Evolutionary conservation across 768 basidiomycete genomes (phyloP), one percentile per base, ranked within the genome.

Genomic region (Sporobolomyces roseus): DNA sequence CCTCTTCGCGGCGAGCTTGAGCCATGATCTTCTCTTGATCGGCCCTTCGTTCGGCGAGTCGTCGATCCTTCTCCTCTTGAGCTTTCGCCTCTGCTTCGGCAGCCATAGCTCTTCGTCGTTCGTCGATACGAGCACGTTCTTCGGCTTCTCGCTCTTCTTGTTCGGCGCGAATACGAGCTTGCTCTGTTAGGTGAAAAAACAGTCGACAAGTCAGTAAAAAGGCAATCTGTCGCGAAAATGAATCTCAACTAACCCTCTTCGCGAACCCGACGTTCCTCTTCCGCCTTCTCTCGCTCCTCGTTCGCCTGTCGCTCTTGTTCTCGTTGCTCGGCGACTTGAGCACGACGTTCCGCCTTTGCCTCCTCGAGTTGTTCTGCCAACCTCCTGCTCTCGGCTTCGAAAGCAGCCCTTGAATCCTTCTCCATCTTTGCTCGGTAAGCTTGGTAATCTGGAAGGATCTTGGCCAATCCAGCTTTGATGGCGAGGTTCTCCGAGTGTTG

Each of bases 361-460:
- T 72, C 69, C 61, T 63, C 67, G 45, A 75, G 65, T 65, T 70
- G 53, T 49, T 74, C 68, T 41, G 50, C 66, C 36, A 72, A 73
- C 49, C 76, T 73, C 30, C 80, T 79, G 78, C 88, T 83, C 77
- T 85, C 87, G 75, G 84, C 86, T 71, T 85, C 80, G 66, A 81
- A 80, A 71, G 85, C 84, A 33, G 87, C 66, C 49, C 90, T 79
- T 19, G 80, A 79, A 68, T 82, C 82, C 67, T 82, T 82, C 49
- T 86, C 78, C 51, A 93, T 79, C 14, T 76, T 80, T 53, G 83
- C 81, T 65, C 83, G 83, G 65, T 86, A 81, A 16, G 75, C 74
- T 50, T 80, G 72, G 73, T 86, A 96, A 73, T 93, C 93, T 14
- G 78, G 81, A 78, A 86, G 76, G 84, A 97, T 88, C 36, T 89